These are phyloP conservation scores for Floccularia luteovirens DNA, from an alignment of 768 basidiomycete species.

Conservation along the genomic window DNA sequence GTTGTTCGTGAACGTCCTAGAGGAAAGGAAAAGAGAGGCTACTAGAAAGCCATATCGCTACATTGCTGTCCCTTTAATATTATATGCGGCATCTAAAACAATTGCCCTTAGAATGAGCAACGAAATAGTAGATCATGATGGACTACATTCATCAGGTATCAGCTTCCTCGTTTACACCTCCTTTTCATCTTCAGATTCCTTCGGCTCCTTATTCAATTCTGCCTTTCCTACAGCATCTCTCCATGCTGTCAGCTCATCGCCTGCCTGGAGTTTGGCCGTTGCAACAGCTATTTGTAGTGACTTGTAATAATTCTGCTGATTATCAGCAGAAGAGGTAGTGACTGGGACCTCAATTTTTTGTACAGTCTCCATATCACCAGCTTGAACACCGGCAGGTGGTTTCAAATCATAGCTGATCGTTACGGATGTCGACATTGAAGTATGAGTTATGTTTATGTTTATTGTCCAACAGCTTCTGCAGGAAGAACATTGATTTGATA, in stretches of 20 bases:
- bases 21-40: slow-evolving; percentile 47
- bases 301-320: slow-evolving; percentile 38
- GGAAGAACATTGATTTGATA: too few species aligned
- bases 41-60: slow-evolving; percentile 27
- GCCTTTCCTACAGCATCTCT: slow-evolving; percentile 62
- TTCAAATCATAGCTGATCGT: slow-evolving; percentile 35
- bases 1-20: slow-evolving; percentile 82
- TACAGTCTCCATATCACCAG: slow-evolving; percentile 9
- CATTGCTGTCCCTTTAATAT: slow-evolving; percentile 8
- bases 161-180: slow-evolving; percentile 24
- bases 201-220: slow-evolving; percentile 55
- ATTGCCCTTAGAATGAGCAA: too few species aligned
- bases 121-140: too few species aligned
- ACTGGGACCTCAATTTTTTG: slow-evolving; percentile 13
- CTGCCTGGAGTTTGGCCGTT: slow-evolving; percentile 45
- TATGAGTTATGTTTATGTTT: slow-evolving; percentile 13
- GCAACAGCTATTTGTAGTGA: slow-evolving; percentile 40
- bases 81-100: too few species aligned
- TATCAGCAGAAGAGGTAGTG: slow-evolving; percentile 9
- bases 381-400: slow-evolving; percentile 24
- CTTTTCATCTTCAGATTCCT: slow-evolving; percentile 38
- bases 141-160: too few species aligned
- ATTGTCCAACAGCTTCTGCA: slow-evolving; percentile 10
- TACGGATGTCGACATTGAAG: slow-evolving; percentile 19
- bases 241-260: slow-evolving; percentile 68